Base-by-base conservation (phyloP, 768 basidiomycete species). In the Lyophyllum atratum region DNA sequence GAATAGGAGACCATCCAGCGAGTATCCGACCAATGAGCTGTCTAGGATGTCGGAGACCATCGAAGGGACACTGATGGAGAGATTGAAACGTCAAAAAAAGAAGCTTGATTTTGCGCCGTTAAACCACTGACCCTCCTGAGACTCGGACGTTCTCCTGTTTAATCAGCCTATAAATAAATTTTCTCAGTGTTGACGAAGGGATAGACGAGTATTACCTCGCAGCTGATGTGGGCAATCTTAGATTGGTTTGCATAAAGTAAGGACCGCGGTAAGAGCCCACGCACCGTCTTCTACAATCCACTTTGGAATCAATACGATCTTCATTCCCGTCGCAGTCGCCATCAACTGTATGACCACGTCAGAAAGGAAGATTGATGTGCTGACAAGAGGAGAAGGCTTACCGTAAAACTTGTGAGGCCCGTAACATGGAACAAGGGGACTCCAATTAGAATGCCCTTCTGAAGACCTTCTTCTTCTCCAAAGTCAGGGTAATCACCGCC, bases 381-480 rank as follows among this genome's bases (percentile, higher is more conserved):
- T 1, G 25, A 8, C 10, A 29, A 29, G 3, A 42, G 24, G 33
- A 29, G 31, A 59, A 19, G 31, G 11, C 77, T 59, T 67, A 78
- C 76, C 56, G 78, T 75, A 62, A 79, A 78, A 63, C 79, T 83
- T 3, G 81, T 83, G 11, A 70, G 75, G 1, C 83, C 85, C 6
- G 84, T 85, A 26, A 86, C 86, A 68, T 89, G 87, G 70, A 90
- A 88, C 17, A 90, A 71, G 2, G 87, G 87, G 8, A 86, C 84
- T n/a, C 80, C 72, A 46, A 87, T 72, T 45, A 87, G 74, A 19
- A 77, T 66, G 24, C 77, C 82, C 55, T 76, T 79, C 64, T 83
- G 82, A 31, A 78, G 78, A 10, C 70, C 74, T n/a, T 68, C 61
- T 37, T 69, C 70, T 21, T 69, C 54, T 12, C 68, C 22, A 71